Evolutionary conservation across 2,329 filamentous ascomycete species (phyloP).

Genomic region (Aspergillus sp.): DNA sequence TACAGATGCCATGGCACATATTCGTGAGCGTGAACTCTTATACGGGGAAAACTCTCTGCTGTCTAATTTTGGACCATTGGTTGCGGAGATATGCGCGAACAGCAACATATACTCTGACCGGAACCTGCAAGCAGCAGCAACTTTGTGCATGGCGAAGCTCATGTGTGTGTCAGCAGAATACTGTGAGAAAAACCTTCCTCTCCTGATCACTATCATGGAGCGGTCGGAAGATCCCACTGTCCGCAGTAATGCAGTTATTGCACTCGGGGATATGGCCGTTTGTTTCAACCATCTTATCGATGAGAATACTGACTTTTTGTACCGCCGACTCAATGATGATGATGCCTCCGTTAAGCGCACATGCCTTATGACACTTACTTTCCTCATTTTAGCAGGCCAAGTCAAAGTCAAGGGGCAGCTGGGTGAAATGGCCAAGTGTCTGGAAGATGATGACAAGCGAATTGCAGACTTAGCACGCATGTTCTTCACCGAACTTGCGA

Average conservation of each 20-base stretch:
- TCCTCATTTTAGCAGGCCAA: constrained; percentile 92
- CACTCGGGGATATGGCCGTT: constrained; percentile 96
- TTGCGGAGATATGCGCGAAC: constrained; percentile 89
- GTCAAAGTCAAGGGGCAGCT: constrained; percentile 99
- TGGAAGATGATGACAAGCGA: constrained; percentile 91
- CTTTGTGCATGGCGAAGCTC: constrained; percentile 90
- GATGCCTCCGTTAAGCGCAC: constrained; percentile 92
- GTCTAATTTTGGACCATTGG: constrained; percentile 85
- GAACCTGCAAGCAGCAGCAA: constrained; percentile 86
- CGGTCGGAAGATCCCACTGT: constrained; percentile 87
- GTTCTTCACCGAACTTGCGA: constrained; percentile 97
- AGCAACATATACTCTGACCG: constrained; percentile 89
- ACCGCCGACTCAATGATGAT: constrained; percentile 82
- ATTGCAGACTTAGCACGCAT: constrained; percentile 91
- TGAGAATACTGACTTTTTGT: constrained; percentile 97
- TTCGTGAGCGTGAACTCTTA: constrained; percentile 77
- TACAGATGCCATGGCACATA: constrained; percentile 77
- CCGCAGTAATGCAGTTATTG: constrained; percentile 92
- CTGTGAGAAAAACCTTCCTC: constrained; percentile 85
- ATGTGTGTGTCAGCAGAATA: constrained; percentile 98
- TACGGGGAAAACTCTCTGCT: constrained; percentile 80
- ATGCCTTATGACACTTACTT: constrained; percentile 96
- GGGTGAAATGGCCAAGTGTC: constrained; percentile 97
- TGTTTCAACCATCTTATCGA: constrained; percentile 99
- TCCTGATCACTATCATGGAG: constrained; percentile 97